phyloP scores from a whole-genome alignment of 2,329 filamentous ascomycete genomes.

The Gnomoniopsis smithogilvyi region DNA sequence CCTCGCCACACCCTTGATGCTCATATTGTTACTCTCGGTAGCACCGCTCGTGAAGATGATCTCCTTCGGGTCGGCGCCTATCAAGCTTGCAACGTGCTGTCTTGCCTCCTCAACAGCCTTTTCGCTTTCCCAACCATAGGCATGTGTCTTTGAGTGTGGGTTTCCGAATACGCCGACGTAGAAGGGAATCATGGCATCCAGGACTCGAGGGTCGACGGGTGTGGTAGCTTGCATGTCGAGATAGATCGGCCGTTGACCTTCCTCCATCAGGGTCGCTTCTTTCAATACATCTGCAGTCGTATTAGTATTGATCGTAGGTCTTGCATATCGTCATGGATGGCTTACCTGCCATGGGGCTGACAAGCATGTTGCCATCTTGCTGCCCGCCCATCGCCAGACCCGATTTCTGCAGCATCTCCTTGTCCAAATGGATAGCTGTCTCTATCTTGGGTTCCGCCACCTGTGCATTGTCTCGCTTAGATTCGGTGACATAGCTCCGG shows the following conservation, averaged over 20 bases:
- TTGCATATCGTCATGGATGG: background rate
- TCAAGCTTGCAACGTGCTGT: slow-evolving; percentile 76
- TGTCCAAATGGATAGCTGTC: slow-evolving; percentile 80
- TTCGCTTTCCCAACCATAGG: slow-evolving; percentile 98
- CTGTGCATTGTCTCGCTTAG: slow-evolving; percentile 74
- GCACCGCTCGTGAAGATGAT: slow-evolving; percentile 98
- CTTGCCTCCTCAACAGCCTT: slow-evolving; percentile 88
- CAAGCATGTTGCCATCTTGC: slow-evolving; percentile 61
- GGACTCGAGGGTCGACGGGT: slow-evolving; percentile 86
- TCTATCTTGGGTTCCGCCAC: slow-evolving; percentile 81
- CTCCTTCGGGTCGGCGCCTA: slow-evolving; percentile 94
- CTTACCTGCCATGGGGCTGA: slow-evolving; percentile 74
- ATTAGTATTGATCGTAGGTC: background rate
- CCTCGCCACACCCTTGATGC: slow-evolving; percentile 93
- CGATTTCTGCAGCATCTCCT: slow-evolving; percentile 71
- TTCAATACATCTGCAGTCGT: slow-evolving; percentile 67
- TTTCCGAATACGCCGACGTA: slow-evolving; percentile 94
- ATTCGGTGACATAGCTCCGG: slow-evolving; percentile 80
- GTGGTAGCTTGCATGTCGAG: slow-evolving; percentile 98
- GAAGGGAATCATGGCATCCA: slow-evolving; percentile 95
- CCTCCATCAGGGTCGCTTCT: slow-evolving; percentile 88
- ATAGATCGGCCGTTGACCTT: slow-evolving; percentile 91
- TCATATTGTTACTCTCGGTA: slow-evolving; percentile 99
- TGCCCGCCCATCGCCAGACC: slow-evolving; percentile 51
- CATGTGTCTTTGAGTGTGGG: slow-evolving; percentile 94